phyloP scores from a whole-genome alignment of 495 filamentous ascomycete species.

The Penicillium turbatum region DNA sequence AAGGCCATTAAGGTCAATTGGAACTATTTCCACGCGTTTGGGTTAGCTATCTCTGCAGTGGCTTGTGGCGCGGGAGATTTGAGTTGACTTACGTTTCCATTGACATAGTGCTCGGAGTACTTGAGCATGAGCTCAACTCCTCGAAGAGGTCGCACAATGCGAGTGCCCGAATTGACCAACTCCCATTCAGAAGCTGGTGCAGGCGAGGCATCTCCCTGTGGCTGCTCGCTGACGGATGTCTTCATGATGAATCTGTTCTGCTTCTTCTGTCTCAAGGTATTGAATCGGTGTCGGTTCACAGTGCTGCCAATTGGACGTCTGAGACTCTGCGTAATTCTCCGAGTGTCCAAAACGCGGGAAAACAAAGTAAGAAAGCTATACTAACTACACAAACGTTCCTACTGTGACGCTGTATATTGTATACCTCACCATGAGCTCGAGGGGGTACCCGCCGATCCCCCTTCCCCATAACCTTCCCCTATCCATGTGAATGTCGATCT shows the following conservation, averaged over 20 bases:
- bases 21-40: not conserved
- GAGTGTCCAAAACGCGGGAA: too few species aligned
- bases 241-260: not conserved
- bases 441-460: too few species aligned
- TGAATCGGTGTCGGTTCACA: too few species aligned
- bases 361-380: too few species aligned
- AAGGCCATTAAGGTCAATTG: not conserved
- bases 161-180: not conserved
- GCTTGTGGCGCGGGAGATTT: not conserved
- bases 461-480: too few species aligned
- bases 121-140: not conserved
- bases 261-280: too few species aligned
- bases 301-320: not conserved
- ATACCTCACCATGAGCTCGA: too few species aligned
- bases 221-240: not conserved
- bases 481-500: too few species aligned
- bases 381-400: too few species aligned
- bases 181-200: not conserved
- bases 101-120: not conserved
- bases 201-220: not conserved
- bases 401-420: too few species aligned
- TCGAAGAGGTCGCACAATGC: not conserved
- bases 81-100: not conserved
- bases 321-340: not conserved
- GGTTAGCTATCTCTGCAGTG: not conserved